phyloP scores from a whole-genome alignment of 2,329 filamentous ascomycete genomes.

The Fusarium sp. region DNA sequence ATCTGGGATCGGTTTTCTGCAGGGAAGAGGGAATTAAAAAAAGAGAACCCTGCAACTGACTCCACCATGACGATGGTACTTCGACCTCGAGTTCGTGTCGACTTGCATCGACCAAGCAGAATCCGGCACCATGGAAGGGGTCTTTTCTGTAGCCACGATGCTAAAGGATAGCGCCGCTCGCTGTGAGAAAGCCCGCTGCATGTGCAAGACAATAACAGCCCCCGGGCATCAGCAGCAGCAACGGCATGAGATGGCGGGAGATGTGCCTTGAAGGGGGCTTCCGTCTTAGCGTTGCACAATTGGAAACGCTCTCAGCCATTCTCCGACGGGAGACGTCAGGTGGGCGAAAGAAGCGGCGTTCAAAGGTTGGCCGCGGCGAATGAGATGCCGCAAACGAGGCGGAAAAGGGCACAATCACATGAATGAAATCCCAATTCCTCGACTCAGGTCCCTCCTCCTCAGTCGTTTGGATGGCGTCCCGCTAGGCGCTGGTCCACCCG shows the following conservation, averaged over 20 bases:
- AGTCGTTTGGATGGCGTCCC: conserved; percentile 1
- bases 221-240: neutral
- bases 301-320: conserved; percentile 1
- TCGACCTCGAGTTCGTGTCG: conserved; percentile 14
- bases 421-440: conserved; percentile 1
- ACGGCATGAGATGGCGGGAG: neutral
- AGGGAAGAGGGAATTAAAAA: conserved; percentile 29
- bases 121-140: conserved; percentile 5
- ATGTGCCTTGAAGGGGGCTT: neutral
- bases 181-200: neutral
- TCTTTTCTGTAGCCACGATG: neutral
- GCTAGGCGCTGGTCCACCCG: neutral
- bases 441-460: neutral
- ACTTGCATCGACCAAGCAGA: conserved; percentile 9
- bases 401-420: conserved; percentile 12
- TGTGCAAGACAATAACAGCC: neutral
- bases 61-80: conserved; percentile 38
- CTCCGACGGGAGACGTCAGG: neutral
- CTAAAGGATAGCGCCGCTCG: neutral
- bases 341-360: neutral
- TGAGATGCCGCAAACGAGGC: neutral
- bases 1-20: conserved; percentile 30
- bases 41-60: conserved; percentile 36
- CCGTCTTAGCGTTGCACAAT: neutral
- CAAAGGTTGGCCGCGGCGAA: neutral